Percentiles rank a stretch among this genome's conserved stretches.
phyloP scores from a whole-genome alignment of 83 land plant genomes.

The Picea abies region DNA sequence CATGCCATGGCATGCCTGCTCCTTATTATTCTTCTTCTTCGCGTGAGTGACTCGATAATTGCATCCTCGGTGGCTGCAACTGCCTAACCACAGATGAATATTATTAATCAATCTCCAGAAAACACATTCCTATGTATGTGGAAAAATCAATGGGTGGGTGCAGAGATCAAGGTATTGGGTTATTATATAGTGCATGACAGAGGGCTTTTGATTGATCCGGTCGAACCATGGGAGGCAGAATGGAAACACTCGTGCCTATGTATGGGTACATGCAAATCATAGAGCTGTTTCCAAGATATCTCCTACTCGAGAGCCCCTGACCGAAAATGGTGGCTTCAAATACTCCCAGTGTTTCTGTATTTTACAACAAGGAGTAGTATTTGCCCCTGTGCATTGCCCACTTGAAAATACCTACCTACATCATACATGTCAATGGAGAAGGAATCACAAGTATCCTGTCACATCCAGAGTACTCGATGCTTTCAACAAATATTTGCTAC shows the following conservation, averaged over 20 bases:
- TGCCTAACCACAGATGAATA: neutral
- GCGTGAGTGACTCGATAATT: neutral
- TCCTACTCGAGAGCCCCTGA: neutral
- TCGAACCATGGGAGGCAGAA: constrained; percentile 9
- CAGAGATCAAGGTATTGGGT: constrained; percentile 11
- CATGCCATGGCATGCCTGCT: neutral
- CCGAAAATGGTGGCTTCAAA: too few species aligned
- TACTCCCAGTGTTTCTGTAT: too few species aligned
- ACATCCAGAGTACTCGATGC: too few species aligned
- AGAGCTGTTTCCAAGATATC: constrained; percentile 13
- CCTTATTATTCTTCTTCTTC: neutral
- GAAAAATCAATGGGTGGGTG: constrained; percentile 4
- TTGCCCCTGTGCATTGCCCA: too few species aligned
- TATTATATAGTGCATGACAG: constrained; percentile 18
- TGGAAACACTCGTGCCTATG: constrained; percentile 18
- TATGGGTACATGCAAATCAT: constrained; percentile 19
- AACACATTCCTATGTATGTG: constrained; percentile 23
- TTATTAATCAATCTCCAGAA: constrained; percentile 5
- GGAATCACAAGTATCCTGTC: too few species aligned
- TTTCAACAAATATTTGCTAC: too few species aligned
- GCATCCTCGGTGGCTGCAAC: neutral
- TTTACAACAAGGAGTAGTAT: too few species aligned
- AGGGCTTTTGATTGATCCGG: constrained; percentile 13
- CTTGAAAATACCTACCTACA: too few species aligned
- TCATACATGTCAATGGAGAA: too few species aligned